phyloP scores from a whole-genome alignment of 768 basidiomycete genomes.

The Hypholoma sublateritium region DNA sequence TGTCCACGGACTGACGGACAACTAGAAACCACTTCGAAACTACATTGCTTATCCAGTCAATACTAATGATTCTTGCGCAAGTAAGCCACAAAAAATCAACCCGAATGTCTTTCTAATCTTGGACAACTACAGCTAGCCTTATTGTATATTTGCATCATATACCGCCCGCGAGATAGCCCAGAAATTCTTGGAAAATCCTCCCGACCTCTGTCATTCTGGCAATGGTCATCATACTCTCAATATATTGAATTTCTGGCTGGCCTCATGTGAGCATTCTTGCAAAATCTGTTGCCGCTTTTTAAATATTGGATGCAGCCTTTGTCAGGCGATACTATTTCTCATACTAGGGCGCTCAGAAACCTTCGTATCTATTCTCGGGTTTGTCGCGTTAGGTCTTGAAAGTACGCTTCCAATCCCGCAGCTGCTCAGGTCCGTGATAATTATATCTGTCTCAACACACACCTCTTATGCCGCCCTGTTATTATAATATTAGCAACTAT shows the following conservation, averaged over 20 bases:
- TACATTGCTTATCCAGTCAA: slow-evolving; percentile 75
- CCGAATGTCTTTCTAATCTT: slow-evolving; percentile 13
- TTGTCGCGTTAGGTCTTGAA: slow-evolving; percentile 78
- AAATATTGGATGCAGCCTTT: slow-evolving; percentile 41
- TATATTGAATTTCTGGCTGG: slow-evolving; percentile 83
- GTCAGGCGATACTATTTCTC: slow-evolving; percentile 71
- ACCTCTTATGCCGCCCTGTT: slow-evolving; percentile 2
- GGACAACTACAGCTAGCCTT: slow-evolving; percentile 56
- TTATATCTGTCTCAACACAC: background rate
- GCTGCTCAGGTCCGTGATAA: slow-evolving; percentile 58
- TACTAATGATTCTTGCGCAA: slow-evolving; percentile 85
- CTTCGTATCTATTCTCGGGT: slow-evolving; percentile 68
- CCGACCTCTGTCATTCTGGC: slow-evolving; percentile 80
- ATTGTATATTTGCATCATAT: slow-evolving; percentile 79
- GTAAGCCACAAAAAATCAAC: slow-evolving; percentile 35
- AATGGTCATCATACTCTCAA: slow-evolving; percentile 76
- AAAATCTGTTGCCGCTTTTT: background rate
- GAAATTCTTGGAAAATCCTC: slow-evolving; percentile 59
- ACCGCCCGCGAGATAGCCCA: slow-evolving; percentile 58
- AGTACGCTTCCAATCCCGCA: slow-evolving; percentile 88
- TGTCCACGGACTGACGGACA: slow-evolving; percentile 1
- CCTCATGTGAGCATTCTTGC: slow-evolving; percentile 53
- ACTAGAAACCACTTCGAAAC: slow-evolving; percentile 66
- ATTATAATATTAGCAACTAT: slow-evolving; percentile 57
- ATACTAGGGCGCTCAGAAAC: slow-evolving; percentile 65